Evolutionary conservation across 257 asterid genomes (phyloP).

Genomic region (Thymus quinquecostatus): DNA sequence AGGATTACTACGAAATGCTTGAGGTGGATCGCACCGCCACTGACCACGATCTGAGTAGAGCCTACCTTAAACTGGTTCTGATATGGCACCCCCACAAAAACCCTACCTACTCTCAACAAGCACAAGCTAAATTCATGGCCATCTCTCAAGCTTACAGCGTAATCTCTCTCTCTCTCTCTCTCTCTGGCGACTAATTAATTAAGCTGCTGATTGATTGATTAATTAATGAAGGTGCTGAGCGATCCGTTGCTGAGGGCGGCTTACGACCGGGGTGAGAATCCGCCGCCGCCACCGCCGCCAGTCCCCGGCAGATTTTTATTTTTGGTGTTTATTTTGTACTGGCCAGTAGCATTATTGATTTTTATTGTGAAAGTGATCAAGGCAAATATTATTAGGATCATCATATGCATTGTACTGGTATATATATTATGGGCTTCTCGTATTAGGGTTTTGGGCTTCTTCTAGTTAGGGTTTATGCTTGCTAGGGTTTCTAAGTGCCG

Average conservation of each 20-base stretch:
- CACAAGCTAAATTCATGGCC: conserved; percentile 69
- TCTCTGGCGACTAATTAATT: conserved; percentile 14
- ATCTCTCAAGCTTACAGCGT: conserved; percentile 70
- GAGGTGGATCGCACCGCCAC: conserved; percentile 59
- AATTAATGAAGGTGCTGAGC: conserved; percentile 50
- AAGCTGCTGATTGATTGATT: background rate
- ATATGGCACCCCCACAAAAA: conserved; percentile 74
- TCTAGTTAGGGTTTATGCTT: too few species aligned
- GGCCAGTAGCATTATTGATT: too few species aligned
- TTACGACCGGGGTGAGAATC: conserved; percentile 43
- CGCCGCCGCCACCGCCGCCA: conserved; percentile 32
- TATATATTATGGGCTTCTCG: too few species aligned
- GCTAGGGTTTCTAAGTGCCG: conserved; percentile 54
- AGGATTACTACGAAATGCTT: conserved; percentile 53
- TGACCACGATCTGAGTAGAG: conserved; percentile 61
- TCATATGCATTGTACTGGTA: too few species aligned
- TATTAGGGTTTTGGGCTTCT: too few species aligned
- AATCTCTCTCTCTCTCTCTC: conserved; percentile 6
- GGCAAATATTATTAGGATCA: too few species aligned
- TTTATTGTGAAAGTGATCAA: too few species aligned
- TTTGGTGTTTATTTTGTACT: too few species aligned
- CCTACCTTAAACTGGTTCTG: conserved; percentile 67
- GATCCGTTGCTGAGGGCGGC: conserved; percentile 60
- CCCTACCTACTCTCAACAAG: conserved; percentile 55
- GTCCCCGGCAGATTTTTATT: too few species aligned